Evolutionary conservation across 805 yeast genomes (phyloP).

Genomic region (Yarrowia deformans): DNA sequence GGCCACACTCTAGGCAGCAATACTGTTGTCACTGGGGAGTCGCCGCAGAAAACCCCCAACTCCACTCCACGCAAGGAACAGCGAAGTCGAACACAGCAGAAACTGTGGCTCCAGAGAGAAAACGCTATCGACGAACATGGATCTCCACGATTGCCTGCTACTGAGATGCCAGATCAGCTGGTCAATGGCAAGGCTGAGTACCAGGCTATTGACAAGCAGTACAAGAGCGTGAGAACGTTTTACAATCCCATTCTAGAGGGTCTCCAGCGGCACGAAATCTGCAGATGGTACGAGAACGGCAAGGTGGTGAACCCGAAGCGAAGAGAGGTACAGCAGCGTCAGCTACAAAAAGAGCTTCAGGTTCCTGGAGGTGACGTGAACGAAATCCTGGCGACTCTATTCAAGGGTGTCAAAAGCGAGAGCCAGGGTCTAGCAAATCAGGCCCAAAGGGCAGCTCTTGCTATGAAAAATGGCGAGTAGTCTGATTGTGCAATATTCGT

Average conservation of each 20-base stretch:
- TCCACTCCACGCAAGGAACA: conserved; percentile 24
- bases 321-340: conserved; percentile 41
- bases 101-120: conserved; percentile 70
- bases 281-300: conserved; percentile 38
- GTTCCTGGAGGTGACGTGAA: conserved; percentile 1
- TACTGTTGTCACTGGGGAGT: conserved; percentile 11
- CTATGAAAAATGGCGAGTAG: conserved; percentile 33
- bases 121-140: conserved; percentile 41
- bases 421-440: conserved; percentile 32
- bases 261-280: conserved; percentile 54
- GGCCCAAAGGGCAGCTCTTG: conserved; percentile 33
- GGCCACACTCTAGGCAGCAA: conserved; percentile 25
- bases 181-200: conserved; percentile 16
- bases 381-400: conserved; percentile 16
- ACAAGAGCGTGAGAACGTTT: conserved; percentile 70
- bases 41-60: conserved; percentile 3
- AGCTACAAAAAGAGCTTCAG: conserved; percentile 10
- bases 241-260: conserved; percentile 74
- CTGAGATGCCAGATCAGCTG: conserved; percentile 10
- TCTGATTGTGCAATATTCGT: background rate
- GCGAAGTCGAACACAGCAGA: conserved; percentile 70
- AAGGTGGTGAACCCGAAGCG: conserved; percentile 44
- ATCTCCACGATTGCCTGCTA: conserved; percentile 4
- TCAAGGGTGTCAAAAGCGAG: conserved; percentile 34
- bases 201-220: conserved; percentile 66